A percentile compares a stretch with the other conserved stretches of the same genome.
phyloP scores from a whole-genome alignment of 495 filamentous ascomycete species.

The Talaromyces adpressus region DNA sequence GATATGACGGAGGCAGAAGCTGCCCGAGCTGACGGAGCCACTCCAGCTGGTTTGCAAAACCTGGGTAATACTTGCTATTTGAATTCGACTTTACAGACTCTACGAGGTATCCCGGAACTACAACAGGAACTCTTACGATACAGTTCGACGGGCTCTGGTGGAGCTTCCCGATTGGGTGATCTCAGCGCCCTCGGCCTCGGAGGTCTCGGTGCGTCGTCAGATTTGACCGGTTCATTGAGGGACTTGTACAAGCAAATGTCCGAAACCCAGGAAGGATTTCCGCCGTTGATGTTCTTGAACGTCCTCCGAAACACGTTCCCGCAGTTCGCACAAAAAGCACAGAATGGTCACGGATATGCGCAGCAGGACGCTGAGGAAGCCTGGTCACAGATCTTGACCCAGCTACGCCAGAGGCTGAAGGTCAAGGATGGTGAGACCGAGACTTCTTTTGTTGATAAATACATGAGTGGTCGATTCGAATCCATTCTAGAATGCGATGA shows the following conservation, averaged over 20 bases:
- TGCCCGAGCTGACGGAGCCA: constrained; percentile 74
- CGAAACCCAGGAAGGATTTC: constrained; percentile 81
- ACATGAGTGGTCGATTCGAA: constrained; percentile 73
- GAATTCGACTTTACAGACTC: constrained; percentile 88
- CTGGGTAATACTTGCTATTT: constrained; percentile 97
- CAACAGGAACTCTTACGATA: constrained; percentile 74
- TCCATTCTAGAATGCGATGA: constrained; percentile 80
- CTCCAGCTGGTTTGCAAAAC: constrained; percentile 83
- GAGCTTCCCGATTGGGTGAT: constrained; percentile 31
- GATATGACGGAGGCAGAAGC: constrained; percentile 97
- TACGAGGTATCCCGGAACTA: constrained; percentile 85
- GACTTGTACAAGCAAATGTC: constrained; percentile 93
- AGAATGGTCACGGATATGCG: constrained; percentile 74
- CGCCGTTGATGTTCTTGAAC: constrained; percentile 78
- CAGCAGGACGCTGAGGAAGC: constrained; percentile 98
- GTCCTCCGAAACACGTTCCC: constrained; percentile 75
- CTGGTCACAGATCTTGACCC: constrained; percentile 92
- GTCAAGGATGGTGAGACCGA: constrained; percentile 46
- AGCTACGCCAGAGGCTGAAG: constrained; percentile 73
- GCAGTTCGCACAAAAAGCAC: constrained; percentile 87
- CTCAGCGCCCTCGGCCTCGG: constrained; percentile 55
- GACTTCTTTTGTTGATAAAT: constrained; percentile 80
- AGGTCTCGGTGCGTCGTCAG: constrained; percentile 52
- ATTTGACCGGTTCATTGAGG: constrained; percentile 73
- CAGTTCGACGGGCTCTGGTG: constrained; percentile 31